Evolutionary conservation across 75 land plant species (phyloP).

Genomic region (Chamaecyparis obtusa): DNA sequence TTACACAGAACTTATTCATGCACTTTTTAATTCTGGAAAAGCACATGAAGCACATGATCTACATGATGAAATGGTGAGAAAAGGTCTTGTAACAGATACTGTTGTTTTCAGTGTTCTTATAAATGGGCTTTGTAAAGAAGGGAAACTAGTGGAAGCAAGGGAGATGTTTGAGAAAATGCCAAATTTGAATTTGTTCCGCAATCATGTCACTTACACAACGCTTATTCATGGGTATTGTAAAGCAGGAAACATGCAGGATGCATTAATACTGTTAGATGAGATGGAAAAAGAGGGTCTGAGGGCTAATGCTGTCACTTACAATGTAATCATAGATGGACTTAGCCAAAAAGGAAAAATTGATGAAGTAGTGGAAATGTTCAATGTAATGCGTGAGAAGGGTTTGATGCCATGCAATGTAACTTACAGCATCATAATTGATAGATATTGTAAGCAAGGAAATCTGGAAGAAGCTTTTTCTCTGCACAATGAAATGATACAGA

Average conservation of each 20-base stretch:
- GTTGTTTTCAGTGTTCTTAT: conserved; percentile 49
- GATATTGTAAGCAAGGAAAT: conserved; percentile 44
- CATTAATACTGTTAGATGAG: conserved; percentile 40
- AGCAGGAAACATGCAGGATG: conserved; percentile 48
- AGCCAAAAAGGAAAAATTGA: conserved; percentile 44
- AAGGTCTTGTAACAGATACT: conserved; percentile 51
- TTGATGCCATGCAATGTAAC: conserved; percentile 44
- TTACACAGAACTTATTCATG: conserved; percentile 51
- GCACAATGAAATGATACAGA: conserved; percentile 43
- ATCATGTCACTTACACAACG: conserved; percentile 46
- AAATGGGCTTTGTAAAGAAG: conserved; percentile 59
- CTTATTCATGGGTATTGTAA: conserved; percentile 68
- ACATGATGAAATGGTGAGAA: conserved; percentile 38
- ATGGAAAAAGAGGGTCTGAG: conserved; percentile 45
- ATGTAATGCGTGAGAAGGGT: conserved; percentile 28
- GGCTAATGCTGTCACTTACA: conserved; percentile 62
- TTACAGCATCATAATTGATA: conserved; percentile 52
- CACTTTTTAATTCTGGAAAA: conserved; percentile 37
- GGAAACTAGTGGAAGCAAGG: conserved; percentile 49
- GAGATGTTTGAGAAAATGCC: conserved; percentile 32
- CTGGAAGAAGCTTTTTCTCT: conserved; percentile 38
- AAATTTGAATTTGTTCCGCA: conserved; percentile 26
- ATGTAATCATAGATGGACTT: conserved; percentile 67
- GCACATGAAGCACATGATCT: conserved; percentile 31
- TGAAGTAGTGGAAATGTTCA: conserved; percentile 33